Conservation (phyloP, 345 rosid species). For the Populus pruinosa region DNA sequence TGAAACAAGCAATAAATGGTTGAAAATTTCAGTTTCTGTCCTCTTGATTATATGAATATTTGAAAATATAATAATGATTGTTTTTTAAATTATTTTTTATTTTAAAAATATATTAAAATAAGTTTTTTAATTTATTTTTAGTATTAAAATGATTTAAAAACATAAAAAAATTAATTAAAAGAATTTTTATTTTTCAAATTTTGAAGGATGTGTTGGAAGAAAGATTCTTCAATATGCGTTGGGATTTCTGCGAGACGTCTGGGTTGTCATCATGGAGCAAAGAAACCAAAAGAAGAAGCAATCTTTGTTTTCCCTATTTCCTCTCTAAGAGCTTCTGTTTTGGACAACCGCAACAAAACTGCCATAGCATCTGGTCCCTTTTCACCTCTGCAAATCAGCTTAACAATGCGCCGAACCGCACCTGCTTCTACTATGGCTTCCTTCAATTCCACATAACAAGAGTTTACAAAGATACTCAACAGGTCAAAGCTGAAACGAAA, state of each 20-base stretch:
- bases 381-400: slow-evolving; percentile 37
- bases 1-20: slow-evolving; percentile 42
- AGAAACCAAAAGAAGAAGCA: slow-evolving; percentile 47
- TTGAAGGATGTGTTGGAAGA: slow-evolving; percentile 41
- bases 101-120: too few relatives aligned
- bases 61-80: too few relatives aligned
- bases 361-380: slow-evolving; percentile 25
- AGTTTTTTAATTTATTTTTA: too few relatives aligned
- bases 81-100: rapidly evolving
- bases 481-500: neutral
- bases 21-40: slow-evolving; percentile 44
- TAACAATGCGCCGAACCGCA: slow-evolving; percentile 34
- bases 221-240: slow-evolving; percentile 37
- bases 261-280: slow-evolving; percentile 27
- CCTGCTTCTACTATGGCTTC: slow-evolving; percentile 39
- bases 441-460: slow-evolving; percentile 27
- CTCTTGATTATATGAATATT: slow-evolving; percentile 23
- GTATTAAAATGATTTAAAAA: too few relatives aligned
- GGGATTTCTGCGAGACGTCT: slow-evolving; percentile 32
- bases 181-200: too few relatives aligned
- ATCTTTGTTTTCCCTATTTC: slow-evolving; percentile 41
- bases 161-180: too few relatives aligned
- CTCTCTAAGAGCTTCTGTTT: slow-evolving; percentile 31
- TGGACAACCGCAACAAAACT: slow-evolving; percentile 42
- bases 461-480: neutral